Evolutionary conservation across 192 early-diverging fungal species (phyloP), one percentile per base, ranked within the genome.

Genomic region (Podila verticillata): DNA sequence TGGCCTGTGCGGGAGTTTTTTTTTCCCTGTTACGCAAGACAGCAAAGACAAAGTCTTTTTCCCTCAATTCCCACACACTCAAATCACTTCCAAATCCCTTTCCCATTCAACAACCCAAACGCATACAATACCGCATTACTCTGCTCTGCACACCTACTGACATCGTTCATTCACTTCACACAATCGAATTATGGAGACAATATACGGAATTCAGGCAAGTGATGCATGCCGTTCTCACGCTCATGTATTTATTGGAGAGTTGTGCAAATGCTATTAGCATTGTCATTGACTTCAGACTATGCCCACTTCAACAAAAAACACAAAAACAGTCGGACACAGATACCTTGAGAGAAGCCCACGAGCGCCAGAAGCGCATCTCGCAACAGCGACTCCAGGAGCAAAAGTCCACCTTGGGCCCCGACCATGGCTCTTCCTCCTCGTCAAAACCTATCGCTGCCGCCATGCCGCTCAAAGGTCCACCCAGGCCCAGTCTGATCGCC

Each of bases 301-400:
- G 17, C 39, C 3, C 17, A 44, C 39, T 44, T 15, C 39, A 44
- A 44, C 36, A 51, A 51, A 54, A 54, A 54, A 54, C 22, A 54
- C 17, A 47, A 47, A 47, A 47, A 47, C 15, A 54, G 51, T 24
- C 51, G 19, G 51, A 54, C 22, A 54, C 51, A 24, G 51, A 2
- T 9, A 24, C 51, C 5, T 26, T 54, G 6, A n/a, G 51, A 24
- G 51, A 54, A 20, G 58, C 58, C 9, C 58, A 60, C 26, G 58
- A 60, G 58, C 58, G 30, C 17, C 58, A 60, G 28, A 60, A 60
- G 13, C 58, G 58, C 5, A 24, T 60, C 17, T 32, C 30, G 17
- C 58, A 32, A 60, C 58, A 60, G 13, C 58, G 58, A 8, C 29
- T 31, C 5, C 58, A 31, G 26, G 58, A 60, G 58, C 58, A 60